A percentile compares a stretch with the other conserved stretches of the same genome.
These are phyloP conservation scores for Psilocybe cyanescens DNA, from an alignment of 768 basidiomycete genomes.

Conservation along the genomic window DNA sequence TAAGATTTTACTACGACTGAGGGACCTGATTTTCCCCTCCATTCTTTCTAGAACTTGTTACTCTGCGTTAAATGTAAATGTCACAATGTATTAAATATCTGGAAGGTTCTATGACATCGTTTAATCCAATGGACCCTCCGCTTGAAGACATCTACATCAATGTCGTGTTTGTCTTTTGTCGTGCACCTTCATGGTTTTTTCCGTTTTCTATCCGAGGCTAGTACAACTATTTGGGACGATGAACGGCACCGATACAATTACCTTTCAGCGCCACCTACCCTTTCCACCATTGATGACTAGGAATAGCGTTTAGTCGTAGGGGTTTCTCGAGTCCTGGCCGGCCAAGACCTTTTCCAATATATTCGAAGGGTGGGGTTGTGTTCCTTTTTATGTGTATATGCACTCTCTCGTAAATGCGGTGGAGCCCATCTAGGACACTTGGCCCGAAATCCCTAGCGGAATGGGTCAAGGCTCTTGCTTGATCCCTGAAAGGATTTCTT, in stretches of 20 bases:
- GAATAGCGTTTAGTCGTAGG: neutral
- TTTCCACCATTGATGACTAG: neutral
- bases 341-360: neutral
- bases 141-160: neutral
- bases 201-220: neutral
- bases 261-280: neutral
- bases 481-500: neutral
- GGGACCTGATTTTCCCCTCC: conserved; percentile 18
- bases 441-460: neutral
- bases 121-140: neutral
- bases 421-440: neutral
- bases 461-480: neutral
- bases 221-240: neutral
- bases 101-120: neutral
- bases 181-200: neutral
- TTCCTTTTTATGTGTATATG: neutral
- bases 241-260: neutral
- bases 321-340: neutral
- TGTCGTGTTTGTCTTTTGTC: neutral
- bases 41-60: conserved; percentile 33
- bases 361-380: neutral
- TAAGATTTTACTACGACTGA: neutral
- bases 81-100: neutral
- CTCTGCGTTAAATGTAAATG: conserved; percentile 31
- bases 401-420: neutral